Conservation (phyloP, 768 basidiomycete species). For the Lactarius quietus region DNA sequence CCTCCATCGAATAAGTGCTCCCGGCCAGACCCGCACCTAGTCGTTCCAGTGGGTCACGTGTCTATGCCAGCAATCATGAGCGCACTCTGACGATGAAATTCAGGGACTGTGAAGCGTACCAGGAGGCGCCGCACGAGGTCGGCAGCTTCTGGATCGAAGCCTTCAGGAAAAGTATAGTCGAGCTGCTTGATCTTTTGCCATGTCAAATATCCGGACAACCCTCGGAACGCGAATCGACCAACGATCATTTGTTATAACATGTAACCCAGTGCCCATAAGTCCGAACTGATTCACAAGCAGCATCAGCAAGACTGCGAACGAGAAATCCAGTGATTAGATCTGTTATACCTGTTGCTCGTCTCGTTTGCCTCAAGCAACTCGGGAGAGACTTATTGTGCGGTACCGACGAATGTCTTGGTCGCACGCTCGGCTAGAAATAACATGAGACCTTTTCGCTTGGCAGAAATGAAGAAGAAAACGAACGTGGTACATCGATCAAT, state of each 20-base stretch:
- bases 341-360: slow-evolving; percentile 67
- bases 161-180: slow-evolving; percentile 83
- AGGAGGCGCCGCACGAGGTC: slow-evolving; percentile 77
- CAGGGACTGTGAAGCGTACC: slow-evolving; percentile 40
- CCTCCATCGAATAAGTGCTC: slow-evolving; percentile 38
- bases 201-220: slow-evolving; percentile 86
- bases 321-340: not conserved
- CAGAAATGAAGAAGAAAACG: slow-evolving; percentile 35
- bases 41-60: slow-evolving; percentile 50
- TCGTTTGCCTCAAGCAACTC: slow-evolving; percentile 74
- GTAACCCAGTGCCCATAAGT: slow-evolving; percentile 95
- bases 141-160: slow-evolving; percentile 76
- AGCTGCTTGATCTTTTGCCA: slow-evolving; percentile 91
- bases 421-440: slow-evolving; percentile 42
- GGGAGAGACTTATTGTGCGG: slow-evolving; percentile 86
- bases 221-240: slow-evolving; percentile 89
- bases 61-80: not conserved
- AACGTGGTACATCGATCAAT: slow-evolving; percentile 55
- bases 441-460: slow-evolving; percentile 25
- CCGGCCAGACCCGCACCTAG: slow-evolving; percentile 52
- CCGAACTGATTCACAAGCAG: slow-evolving; percentile 54
- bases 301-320: not conserved
- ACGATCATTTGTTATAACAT: slow-evolving; percentile 91
- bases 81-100: not conserved
- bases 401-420: slow-evolving; percentile 78